Percentiles rank a stretch among this genome's conserved stretches.
phyloP scores from a whole-genome alignment of 176 grass and related monocot species.

The bread wheat (Triticum aestivum) region IWGSC_CS_RefSeq_v2.1 NC_057812.1:17430230-17430729 shows the following conservation, averaged over 20 bases:
- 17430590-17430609: background rate
- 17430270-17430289: background rate
- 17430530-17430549: background rate
- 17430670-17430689: background rate
- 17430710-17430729: background rate
- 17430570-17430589: background rate
- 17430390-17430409: background rate
- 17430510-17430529: background rate
- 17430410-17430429: background rate
- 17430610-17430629: background rate
- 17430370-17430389: background rate
- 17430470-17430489: background rate
- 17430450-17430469: background rate
- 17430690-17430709: background rate
- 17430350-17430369: constrained; percentile 32
- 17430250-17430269: background rate
- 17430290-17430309: constrained; percentile 38
- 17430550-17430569: background rate
- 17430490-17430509: background rate
- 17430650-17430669: background rate
- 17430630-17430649: background rate
- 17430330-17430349: constrained; percentile 34
- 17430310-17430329: background rate
- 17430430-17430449: background rate
- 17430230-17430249: background rate